Conservation (phyloP, 345 rosid species). For the Eutrema yunnanense region DNA sequence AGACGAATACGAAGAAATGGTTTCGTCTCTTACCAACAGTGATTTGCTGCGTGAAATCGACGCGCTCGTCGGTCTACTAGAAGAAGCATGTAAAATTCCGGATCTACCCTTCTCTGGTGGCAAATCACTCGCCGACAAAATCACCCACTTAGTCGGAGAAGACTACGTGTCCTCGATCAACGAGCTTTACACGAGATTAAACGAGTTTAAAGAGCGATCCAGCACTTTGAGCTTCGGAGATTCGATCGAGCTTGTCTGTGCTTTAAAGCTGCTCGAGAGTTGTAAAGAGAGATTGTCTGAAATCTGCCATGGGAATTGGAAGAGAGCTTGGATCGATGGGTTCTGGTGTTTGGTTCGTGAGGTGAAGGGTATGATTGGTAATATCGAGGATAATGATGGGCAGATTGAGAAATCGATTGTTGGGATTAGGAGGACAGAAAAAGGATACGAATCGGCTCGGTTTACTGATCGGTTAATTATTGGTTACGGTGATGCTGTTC, state of each 20-base stretch:
- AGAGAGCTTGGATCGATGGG: conserved; percentile 40
- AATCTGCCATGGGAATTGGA: conserved; percentile 23
- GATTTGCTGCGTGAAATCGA: conserved; percentile 53
- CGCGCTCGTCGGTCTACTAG: conserved; percentile 45
- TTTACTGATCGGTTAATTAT: conserved; percentile 36
- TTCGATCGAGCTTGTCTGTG: conserved; percentile 59
- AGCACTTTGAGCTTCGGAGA: conserved; percentile 48
- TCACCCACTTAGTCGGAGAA: conserved; percentile 41
- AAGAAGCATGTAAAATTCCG: conserved; percentile 50
- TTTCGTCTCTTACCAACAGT: conserved; percentile 39
- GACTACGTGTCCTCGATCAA: conserved; percentile 54
- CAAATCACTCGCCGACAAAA: conserved; percentile 36
- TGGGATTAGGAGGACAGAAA: conserved; percentile 20
- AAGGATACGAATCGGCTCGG: conserved; percentile 56
- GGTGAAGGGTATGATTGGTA: conserved; percentile 32
- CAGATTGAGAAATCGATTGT: conserved; percentile 24
- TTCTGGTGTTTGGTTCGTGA: conserved; percentile 48
- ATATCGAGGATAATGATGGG: background rate
- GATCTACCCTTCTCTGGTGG: conserved; percentile 27
- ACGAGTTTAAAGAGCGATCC: conserved; percentile 53
- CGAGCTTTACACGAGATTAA: conserved; percentile 44
- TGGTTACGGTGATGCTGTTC: conserved; percentile 25
- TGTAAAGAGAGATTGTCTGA: conserved; percentile 40
- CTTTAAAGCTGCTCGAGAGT: conserved; percentile 46
- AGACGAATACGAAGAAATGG: conserved; percentile 46